Base-by-base conservation (phyloP, 2,329 filamentous ascomycete species). In the Colletotrichum camelliae region DNA sequence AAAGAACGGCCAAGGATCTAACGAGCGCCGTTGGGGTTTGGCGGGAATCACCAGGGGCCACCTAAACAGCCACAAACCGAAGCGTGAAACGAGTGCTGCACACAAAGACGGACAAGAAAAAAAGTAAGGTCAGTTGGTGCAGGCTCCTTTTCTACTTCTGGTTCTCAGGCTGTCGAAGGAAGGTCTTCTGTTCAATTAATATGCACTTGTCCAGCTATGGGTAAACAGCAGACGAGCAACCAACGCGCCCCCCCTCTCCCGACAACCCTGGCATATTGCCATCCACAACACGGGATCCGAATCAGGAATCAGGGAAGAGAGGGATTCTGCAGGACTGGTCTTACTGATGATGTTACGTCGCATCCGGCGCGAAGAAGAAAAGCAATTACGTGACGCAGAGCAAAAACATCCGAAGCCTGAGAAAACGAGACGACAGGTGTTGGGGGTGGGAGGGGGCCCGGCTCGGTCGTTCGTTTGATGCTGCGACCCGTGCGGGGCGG, bases 51-150 rank as follows among this genome's bases (percentile, higher is more conserved):
- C 55, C 21, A 75, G 37, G 27, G 67, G 31, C 39, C 24, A 52
- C 24, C 43, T 39, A 57, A 57, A 68, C 52, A 73, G 73, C 62
- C 69, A 75, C 72, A 67, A 52, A 24, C 62, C 55, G 67, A 43
- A 64, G 69, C 39, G 68, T 72, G 62, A 75, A 75, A 75, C 72
- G 29, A 27, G 62, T 29, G 69, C 27, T 52, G 68, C 12, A n/a
- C 7, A 39, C 61, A 55, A 71, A 72, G 52, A 43, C 5, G 29
- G 58, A n/a, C 24, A 31, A 21, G 43, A 55, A 43, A 58, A 58
- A 18, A 60, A 58, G 27, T 48, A 24, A 60, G 60, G 35, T 43
- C n/a, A 16, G 37, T 55, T 60, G 61, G 24, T 61, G 73, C 37
- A 58, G 70, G 37, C 62, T 69, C 27, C 62, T 62, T 39, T 18